These are phyloP conservation scores for Gentiana straminea DNA, from an alignment of 257 asterid species.

Conservation along the genomic window DNA sequence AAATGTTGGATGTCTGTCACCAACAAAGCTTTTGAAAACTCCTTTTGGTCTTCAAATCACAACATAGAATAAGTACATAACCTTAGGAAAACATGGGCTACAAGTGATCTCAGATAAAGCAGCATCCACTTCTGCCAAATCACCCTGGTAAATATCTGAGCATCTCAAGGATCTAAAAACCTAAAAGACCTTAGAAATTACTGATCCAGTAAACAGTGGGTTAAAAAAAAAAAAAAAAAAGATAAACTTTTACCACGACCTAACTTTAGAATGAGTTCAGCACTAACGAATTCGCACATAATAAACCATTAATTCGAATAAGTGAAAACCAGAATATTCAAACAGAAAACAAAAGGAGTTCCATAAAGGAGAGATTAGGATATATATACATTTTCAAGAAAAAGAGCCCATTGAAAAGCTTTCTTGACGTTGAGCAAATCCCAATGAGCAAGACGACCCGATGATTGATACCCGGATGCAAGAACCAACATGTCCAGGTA, in stretches of 20 bases:
- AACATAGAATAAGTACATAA: slow-evolving; percentile 2
- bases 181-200: slow-evolving; percentile 15
- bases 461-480: slow-evolving; percentile 68
- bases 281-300: too few species aligned
- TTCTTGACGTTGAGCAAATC: slow-evolving; percentile 38
- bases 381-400: slow-evolving; percentile 38
- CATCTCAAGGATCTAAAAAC: slow-evolving; percentile 36
- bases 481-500: slow-evolving; percentile 32
- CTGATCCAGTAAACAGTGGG: too few species aligned
- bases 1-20: neutral
- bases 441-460: slow-evolving; percentile 67
- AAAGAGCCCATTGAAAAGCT: slow-evolving; percentile 60
- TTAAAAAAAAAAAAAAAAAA: too few species aligned
- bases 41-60: too few species aligned
- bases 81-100: slow-evolving; percentile 51
- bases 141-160: slow-evolving; percentile 38
- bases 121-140: slow-evolving; percentile 40
- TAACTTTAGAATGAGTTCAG: too few species aligned
- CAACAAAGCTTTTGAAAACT: too few species aligned
- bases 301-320: too few species aligned
- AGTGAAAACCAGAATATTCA: too few species aligned
- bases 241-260: too few species aligned
- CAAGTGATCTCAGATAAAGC: slow-evolving; percentile 41
- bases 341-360: too few species aligned
- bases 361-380: too few species aligned